Conservation (phyloP, 805 yeast species). For the Ogataea siamensis region DNA sequence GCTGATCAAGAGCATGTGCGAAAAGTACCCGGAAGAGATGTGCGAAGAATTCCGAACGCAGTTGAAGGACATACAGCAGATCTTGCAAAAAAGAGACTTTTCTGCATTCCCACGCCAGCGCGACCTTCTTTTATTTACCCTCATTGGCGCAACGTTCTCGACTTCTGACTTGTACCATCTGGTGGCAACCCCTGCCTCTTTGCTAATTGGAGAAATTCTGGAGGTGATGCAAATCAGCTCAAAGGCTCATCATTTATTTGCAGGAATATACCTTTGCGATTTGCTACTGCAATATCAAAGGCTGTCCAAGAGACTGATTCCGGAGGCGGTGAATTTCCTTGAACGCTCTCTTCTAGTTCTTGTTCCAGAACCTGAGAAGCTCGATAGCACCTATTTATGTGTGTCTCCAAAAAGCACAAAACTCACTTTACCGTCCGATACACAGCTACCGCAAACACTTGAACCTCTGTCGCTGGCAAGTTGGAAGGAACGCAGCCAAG, state of each 20-base stretch:
- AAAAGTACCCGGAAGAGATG: constrained; percentile 60
- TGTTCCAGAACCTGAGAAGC: constrained; percentile 36
- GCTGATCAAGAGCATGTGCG: constrained; percentile 56
- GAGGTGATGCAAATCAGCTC: constrained; percentile 44
- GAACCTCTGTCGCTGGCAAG: constrained; percentile 14
- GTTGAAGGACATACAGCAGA: constrained; percentile 52
- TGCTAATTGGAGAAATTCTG: constrained; percentile 69
- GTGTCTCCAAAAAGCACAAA: constrained; percentile 22
- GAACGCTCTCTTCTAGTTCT: constrained; percentile 49
- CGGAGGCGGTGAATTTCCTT: constrained; percentile 67
- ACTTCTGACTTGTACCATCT: constrained; percentile 95
- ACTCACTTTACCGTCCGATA: constrained; percentile 20
- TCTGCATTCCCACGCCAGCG: constrained; percentile 38
- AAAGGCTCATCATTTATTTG: constrained; percentile 36
- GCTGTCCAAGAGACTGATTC: constrained; percentile 73
- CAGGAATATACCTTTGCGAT: constrained; percentile 67
- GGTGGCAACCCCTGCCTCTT: constrained; percentile 78
- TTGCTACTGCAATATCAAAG: constrained; percentile 70
- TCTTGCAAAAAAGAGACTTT: constrained; percentile 39
- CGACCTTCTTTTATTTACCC: constrained; percentile 65
- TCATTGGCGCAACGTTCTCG: constrained; percentile 79
- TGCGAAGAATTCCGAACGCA: constrained; percentile 61
- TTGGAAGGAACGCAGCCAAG: constrained; percentile 15
- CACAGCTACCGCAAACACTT: constrained; percentile 13
- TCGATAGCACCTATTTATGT: constrained; percentile 21